Evolutionary conservation across 2,329 filamentous ascomycete species (phyloP), one percentile per base, ranked within the genome.

Genomic region (Colletotrichum kahawae): DNA sequence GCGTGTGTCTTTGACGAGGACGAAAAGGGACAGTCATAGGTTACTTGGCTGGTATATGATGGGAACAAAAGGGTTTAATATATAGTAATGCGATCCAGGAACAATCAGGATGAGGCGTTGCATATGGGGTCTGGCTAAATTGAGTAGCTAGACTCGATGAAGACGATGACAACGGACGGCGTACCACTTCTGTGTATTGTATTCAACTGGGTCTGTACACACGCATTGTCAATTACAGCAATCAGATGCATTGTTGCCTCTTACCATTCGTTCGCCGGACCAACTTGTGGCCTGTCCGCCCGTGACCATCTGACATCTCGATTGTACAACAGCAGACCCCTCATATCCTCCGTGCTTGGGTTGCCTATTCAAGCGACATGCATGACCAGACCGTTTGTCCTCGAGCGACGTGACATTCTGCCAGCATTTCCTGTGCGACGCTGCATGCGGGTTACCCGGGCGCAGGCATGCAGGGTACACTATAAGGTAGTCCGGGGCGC

Each of bases 51-150:
- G 63, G 71, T 75, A 64, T 38, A 76, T 75, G 71, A 76, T 68
- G 67, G 64, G 72, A 71, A 63, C 8, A 65, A 72, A 63, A 71
- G n/a, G 73, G 70, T 64, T 75, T 73, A 73, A 74, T 66, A 70
- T 70, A 70, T 62, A 70, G 70, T 74, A 76, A 74, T 70, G 74
- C 70, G 74, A 57, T 74, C 65, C 66, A 74, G 66, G 60, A 70
- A 74, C 65, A 56, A 67, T 56, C 71, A 70, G 70, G 64, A 73
- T 64, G 51, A 64, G 63, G 73, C 57, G 63, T 75, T 73, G 73
- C 64, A 73, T 68, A 64, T 67, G 56, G 64, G 33, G 66, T 64
- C 34, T 64, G 65, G 64, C 73, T 73, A 56, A 70, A 21, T 64
- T 60, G 29, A 72, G 38, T 72, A 67, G 62, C 69, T 57, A 21